Percentiles rank a stretch among this genome's conserved stretches.
Evolutionary conservation across 2,329 filamentous ascomycete genomes (phyloP).

Genomic region (Alternaria hordeiaustralica): DNA sequence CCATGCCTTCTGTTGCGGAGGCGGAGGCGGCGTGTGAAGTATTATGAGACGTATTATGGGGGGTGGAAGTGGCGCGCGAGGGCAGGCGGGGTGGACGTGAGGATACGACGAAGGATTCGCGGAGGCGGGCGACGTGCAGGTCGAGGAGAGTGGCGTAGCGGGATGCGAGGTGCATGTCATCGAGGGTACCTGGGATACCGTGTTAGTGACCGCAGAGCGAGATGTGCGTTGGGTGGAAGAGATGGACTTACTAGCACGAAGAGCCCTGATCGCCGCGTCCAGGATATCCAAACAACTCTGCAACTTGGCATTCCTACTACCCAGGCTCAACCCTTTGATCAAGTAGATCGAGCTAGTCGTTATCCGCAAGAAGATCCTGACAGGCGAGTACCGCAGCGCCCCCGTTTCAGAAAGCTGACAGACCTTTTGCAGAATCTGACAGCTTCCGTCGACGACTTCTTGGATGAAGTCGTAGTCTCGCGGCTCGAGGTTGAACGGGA

Average conservation of each 20-base stretch:
- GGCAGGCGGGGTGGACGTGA: conserved; percentile 45
- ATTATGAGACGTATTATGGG: conserved; percentile 37
- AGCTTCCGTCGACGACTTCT: conserved; percentile 62
- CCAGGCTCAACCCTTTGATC: conserved; percentile 59
- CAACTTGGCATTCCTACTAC: conserved; percentile 57
- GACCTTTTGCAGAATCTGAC: conserved; percentile 59
- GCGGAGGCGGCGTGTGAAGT: conserved; percentile 38
- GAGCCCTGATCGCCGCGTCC: conserved; percentile 56
- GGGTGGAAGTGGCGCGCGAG: conserved; percentile 37
- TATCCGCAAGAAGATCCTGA: conserved; percentile 61
- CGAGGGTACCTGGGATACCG: conserved; percentile 46
- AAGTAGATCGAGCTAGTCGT: conserved; percentile 63
- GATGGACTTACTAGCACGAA: conserved; percentile 49
- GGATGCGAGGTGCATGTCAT: conserved; percentile 61
- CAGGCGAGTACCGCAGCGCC: conserved; percentile 59
- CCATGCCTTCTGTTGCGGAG: conserved; percentile 43
- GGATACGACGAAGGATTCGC: conserved; percentile 47
- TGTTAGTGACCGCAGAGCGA: conserved; percentile 6
- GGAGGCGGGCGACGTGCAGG: conserved; percentile 45
- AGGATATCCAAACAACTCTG: conserved; percentile 57
- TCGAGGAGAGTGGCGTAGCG: conserved; percentile 60
- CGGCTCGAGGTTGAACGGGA: conserved; percentile 55
- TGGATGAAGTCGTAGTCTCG: conserved; percentile 63
- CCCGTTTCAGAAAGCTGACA: conserved; percentile 56
- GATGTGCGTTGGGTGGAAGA: not conserved